phyloP scores from a whole-genome alignment of 176 grass and related monocot species.

The Carex scoparia region DNA sequence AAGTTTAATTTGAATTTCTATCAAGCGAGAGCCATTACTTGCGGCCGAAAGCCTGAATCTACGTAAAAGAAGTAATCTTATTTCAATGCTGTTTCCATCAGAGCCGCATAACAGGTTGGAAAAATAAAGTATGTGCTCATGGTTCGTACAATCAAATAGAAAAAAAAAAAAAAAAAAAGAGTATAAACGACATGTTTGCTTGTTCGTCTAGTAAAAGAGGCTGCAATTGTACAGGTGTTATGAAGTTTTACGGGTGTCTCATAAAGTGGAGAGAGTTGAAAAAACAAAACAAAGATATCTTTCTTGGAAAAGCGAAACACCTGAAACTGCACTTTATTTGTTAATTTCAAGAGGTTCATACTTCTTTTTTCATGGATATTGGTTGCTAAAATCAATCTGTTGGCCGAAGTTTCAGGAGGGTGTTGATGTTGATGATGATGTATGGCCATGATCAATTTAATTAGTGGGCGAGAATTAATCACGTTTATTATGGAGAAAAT shows the following conservation, averaged over 20 bases:
- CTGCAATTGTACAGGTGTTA: conserved; percentile 11
- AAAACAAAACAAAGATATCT: conserved; percentile 1
- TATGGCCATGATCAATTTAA: background rate
- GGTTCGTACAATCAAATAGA: background rate
- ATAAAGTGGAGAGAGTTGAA: background rate
- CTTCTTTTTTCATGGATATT: conserved; percentile 3
- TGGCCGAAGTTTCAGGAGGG: background rate
- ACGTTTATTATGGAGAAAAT: background rate
- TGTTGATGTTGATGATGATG: background rate
- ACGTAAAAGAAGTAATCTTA: background rate
- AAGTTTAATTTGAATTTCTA: background rate
- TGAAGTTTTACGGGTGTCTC: conserved; percentile 23
- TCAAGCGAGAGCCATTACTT: background rate
- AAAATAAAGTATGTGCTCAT: background rate
- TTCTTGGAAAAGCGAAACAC: conserved; percentile 20
- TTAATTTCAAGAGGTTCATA: conserved; percentile 14
- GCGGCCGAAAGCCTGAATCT: background rate
- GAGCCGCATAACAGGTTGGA: background rate
- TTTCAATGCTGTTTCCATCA: background rate
- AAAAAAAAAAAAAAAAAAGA: background rate
- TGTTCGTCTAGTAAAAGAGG: conserved; percentile 1
- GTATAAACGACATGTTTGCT: background rate
- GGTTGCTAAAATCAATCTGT: background rate
- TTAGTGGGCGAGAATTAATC: background rate
- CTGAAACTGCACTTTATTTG: conserved; percentile 18